phyloP scores from a whole-genome alignment of 1,284 basidiomycete species.

The Puccinia novopanici region DNA sequence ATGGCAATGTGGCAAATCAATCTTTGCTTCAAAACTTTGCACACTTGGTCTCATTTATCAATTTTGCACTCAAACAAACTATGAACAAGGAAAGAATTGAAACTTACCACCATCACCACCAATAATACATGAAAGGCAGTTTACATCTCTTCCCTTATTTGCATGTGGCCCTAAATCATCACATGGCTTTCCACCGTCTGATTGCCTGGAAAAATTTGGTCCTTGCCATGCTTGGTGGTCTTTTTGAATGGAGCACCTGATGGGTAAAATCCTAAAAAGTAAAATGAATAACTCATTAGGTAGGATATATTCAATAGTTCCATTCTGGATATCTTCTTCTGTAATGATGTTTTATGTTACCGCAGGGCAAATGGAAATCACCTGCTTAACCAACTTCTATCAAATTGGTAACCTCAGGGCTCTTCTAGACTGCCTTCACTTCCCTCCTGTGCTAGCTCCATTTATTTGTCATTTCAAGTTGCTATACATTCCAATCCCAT shows the following conservation, averaged over 20 bases:
- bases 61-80: not conserved
- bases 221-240: too few species aligned
- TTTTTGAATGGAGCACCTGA: not conserved
- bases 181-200: constrained; percentile 5
- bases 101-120: not conserved
- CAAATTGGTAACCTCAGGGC: constrained; percentile 15
- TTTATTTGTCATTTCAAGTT: not conserved
- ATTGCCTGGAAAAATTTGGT: constrained; percentile 11
- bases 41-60: not conserved
- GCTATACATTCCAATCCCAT: not conserved
- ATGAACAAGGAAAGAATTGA: not conserved
- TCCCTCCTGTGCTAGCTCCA: not conserved
- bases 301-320: too few species aligned
- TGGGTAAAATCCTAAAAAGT: constrained; percentile 3
- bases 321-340: not conserved
- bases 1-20: not conserved
- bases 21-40: too few species aligned
- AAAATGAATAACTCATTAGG: constrained; percentile 8
- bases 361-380: constrained; percentile 11
- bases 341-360: not conserved
- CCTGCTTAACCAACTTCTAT: too few species aligned
- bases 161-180: constrained; percentile 8
- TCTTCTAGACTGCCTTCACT: not conserved
- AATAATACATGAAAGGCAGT: not conserved
- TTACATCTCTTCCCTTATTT: not conserved